A percentile compares a stretch with the other conserved stretches of the same genome.
Conservation (phyloP, 176 grass and related monocot genomes). For the Cymbopogon citratus region DNA sequence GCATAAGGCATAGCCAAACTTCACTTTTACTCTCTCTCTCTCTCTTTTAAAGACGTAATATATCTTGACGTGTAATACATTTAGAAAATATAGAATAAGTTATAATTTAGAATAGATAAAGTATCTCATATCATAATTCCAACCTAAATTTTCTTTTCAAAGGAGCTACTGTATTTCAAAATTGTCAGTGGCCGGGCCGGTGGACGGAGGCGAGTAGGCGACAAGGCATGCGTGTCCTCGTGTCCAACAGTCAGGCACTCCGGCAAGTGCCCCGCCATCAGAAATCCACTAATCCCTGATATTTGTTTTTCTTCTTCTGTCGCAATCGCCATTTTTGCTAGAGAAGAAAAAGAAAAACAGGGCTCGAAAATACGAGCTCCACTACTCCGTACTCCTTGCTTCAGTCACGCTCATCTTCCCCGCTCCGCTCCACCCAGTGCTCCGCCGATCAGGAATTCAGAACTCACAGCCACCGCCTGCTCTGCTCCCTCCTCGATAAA, state of each 20-base stretch:
- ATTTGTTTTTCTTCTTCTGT: constrained; percentile 15
- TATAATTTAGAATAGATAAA: too few species aligned
- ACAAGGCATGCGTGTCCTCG: too few species aligned
- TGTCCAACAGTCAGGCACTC: neutral
- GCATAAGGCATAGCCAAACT: too few species aligned
- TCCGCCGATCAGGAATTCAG: constrained; percentile 35
- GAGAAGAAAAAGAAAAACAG: neutral
- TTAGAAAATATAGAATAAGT: too few species aligned
- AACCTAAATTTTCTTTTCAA: too few species aligned
- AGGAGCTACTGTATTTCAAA: too few species aligned
- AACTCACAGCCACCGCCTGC: constrained; percentile 12
- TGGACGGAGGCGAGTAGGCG: too few species aligned
- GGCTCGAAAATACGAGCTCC: constrained; percentile 34
- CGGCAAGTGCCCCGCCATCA: constrained; percentile 12
- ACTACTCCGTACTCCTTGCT: constrained; percentile 29
- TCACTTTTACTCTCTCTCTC: too few species aligned
- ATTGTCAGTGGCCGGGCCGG: too few species aligned
- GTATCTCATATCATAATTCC: too few species aligned
- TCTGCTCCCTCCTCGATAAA: neutral
- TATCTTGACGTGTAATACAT: too few species aligned
- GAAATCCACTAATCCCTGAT: constrained; percentile 31
- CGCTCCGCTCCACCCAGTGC: neutral
- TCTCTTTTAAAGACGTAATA: too few species aligned
- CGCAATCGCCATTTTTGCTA: constrained; percentile 14
- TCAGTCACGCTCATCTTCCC: constrained; percentile 28